Evolutionary conservation across 78 protist species (phyloP), one percentile per base, ranked within the genome.

Genomic region (Dictyostelium intermedium): DNA sequence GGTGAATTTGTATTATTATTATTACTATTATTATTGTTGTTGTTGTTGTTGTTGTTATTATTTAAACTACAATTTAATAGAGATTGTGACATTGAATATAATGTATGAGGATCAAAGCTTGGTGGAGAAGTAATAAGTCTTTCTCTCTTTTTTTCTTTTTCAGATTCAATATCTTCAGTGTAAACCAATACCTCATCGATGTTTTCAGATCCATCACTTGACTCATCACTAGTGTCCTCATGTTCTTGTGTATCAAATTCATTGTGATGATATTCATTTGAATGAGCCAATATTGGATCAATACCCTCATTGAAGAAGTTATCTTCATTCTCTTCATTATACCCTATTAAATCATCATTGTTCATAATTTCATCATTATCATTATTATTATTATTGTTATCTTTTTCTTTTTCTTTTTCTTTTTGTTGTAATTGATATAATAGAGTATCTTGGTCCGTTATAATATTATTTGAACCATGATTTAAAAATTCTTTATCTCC

Each of bases 101-200:
- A 32, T n/a, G 82, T 77, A 41, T 77, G 82, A n/a, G 82, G 82
- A 77, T 77, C 82, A 77, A 77, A 77, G 41, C 63, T 35, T 77
- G 82, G 82, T 3, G 82, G 82, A 20, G 82, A 77, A 9, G 82
- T 41, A 7, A 77, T 35, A 20, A 41, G 27, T 23, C 60, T 18
- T 41, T 77, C 60, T 41, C 50, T 43, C 41, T 27, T 77, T n/a
- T 77, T 77, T 9, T 77, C 82, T 77, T 43, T 77, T 16, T 77
- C 82, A 20, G 82, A 77, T 77, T 77, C 82, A 23, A 77, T 77
- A 43, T 77, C 82, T 77, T 41, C 82, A 2, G 27, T 77, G 25
- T 41, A 77, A 1, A 77, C 60, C 18, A 43, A 77, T n/a, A 77
- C 27, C n/a, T 77, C 82, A 77, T 77, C 82, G 10, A 77, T n/a